These are phyloP conservation scores for Apophysomyces elegans DNA, from an alignment of 371 early-diverging fungal genomes.

Conservation along the genomic window DNA sequence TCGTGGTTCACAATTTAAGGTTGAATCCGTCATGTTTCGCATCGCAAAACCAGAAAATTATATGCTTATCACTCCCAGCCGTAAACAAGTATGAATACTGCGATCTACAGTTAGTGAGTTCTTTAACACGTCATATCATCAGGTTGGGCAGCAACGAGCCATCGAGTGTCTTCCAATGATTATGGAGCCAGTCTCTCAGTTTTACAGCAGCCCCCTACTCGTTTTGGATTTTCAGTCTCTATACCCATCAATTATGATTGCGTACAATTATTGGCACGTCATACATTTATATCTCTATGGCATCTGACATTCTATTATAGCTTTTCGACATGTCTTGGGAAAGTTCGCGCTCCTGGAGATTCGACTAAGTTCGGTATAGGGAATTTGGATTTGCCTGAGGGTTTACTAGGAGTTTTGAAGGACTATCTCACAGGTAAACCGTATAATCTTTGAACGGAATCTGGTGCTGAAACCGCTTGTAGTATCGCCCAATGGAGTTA, in stretches of 20 bases:
- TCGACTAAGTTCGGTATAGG: slow-evolving; percentile 52
- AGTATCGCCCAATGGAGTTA: slow-evolving; percentile 85
- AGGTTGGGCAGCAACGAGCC: slow-evolving; percentile 75
- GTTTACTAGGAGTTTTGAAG: slow-evolving; percentile 56
- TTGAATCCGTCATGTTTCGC: slow-evolving; percentile 87
- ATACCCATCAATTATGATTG: slow-evolving; percentile 94
- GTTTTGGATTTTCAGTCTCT: slow-evolving; percentile 93
- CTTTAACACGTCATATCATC: background rate
- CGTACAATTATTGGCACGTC: slow-evolving; percentile 86
- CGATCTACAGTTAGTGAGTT: background rate
- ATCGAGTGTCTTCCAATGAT: slow-evolving; percentile 84
- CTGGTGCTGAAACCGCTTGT: slow-evolving; percentile 12
- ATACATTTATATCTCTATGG: background rate
- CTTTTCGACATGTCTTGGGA: slow-evolving; percentile 86
- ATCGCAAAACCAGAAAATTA: slow-evolving; percentile 83
- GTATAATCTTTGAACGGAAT: background rate
- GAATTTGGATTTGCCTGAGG: slow-evolving; percentile 37
- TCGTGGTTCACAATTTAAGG: slow-evolving; percentile 90
- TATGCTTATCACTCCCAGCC: slow-evolving; percentile 64
- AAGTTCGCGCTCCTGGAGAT: slow-evolving; percentile 44
- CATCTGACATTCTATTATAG: slow-evolving; percentile 29
- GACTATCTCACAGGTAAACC: slow-evolving; percentile 68
- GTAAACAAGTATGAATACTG: slow-evolving; percentile 56
- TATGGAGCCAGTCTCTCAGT: slow-evolving; percentile 84
- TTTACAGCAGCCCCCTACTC: slow-evolving; percentile 81